Evolutionary conservation across 2,329 filamentous ascomycete genomes (phyloP).

Genomic region (Aureobasidium mangrovei): DNA sequence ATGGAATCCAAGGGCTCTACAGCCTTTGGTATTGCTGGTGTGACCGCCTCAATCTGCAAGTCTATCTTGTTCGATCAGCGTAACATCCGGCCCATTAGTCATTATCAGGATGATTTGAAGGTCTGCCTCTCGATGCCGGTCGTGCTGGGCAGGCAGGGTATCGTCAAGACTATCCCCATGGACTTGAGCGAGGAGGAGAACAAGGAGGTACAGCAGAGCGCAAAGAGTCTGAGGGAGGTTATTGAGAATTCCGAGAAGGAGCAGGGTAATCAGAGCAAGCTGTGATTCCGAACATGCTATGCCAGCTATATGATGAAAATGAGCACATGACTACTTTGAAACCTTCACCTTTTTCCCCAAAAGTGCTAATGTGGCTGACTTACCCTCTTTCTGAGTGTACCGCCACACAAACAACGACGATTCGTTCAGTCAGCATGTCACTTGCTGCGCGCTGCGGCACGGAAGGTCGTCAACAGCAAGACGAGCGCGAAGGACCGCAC

Average conservation of each 20-base stretch:
- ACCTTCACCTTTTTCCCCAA: too few relatives aligned
- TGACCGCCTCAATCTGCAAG: constrained; percentile 41
- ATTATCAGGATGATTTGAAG: constrained; percentile 39
- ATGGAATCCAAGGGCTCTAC: constrained; percentile 44
- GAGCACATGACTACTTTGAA: too few relatives aligned
- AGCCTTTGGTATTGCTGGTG: constrained; percentile 42
- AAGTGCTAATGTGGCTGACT: too few relatives aligned
- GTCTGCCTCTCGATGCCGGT: constrained; percentile 45
- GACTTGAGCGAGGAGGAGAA: constrained; percentile 29
- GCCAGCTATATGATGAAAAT: too few relatives aligned
- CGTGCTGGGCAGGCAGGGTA: constrained; percentile 40
- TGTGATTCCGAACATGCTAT: too few relatives aligned
- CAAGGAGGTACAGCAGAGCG: constrained; percentile 27
- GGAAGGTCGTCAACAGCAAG: too few relatives aligned
- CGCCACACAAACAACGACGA: too few relatives aligned
- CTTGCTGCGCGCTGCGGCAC: too few relatives aligned
- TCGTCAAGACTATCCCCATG: constrained; percentile 33
- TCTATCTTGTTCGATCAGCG: constrained; percentile 42
- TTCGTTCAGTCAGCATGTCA: too few relatives aligned
- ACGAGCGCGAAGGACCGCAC: too few relatives aligned
- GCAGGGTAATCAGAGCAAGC: constrained; percentile 5
- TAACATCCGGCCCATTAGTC: constrained; percentile 41
- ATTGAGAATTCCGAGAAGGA: constrained; percentile 33
- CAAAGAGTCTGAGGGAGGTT: constrained; percentile 27
- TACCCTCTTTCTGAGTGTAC: too few relatives aligned